These are phyloP conservation scores for Farysia itapuensis DNA, from an alignment of 1,284 basidiomycete genomes.

Conservation along the genomic window DNA sequence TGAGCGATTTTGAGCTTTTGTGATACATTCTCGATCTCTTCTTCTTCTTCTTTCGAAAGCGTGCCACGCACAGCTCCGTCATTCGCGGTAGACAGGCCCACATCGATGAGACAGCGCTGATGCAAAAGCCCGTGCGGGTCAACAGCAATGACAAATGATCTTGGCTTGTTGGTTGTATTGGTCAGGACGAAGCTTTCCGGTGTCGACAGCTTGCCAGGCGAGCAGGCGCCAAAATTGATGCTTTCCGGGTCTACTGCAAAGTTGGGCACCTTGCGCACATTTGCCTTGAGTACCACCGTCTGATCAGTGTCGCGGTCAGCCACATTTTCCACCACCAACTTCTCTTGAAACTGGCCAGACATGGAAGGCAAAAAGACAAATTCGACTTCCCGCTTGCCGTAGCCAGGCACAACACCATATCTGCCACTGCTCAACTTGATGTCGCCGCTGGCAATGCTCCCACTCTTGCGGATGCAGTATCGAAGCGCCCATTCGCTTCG, in stretches of 20 bases:
- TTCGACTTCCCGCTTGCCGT: constrained; percentile 63
- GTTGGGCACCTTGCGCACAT: constrained; percentile 62
- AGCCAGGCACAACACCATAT: constrained; percentile 64
- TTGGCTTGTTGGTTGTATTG: constrained; percentile 62
- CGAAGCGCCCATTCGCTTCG: constrained; percentile 62
- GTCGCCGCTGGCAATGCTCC: constrained; percentile 64
- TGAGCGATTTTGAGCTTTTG: constrained; percentile 65
- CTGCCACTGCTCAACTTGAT: constrained; percentile 63
- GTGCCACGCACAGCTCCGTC: constrained; percentile 59
- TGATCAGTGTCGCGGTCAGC: constrained; percentile 63
- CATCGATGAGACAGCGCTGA: constrained; percentile 33
- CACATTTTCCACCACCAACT: constrained; percentile 63
- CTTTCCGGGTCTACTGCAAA: constrained; percentile 61
- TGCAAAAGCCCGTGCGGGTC: constrained; percentile 44
- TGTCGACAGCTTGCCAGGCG: constrained; percentile 43
- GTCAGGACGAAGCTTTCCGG: constrained; percentile 60
- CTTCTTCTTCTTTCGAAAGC: constrained; percentile 63
- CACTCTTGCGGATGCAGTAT: constrained; percentile 64
- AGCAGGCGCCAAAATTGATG: constrained; percentile 59
- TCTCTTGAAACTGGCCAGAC: constrained; percentile 63
- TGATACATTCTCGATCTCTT: constrained; percentile 63
- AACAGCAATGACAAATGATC: constrained; percentile 62
- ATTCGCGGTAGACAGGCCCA: constrained; percentile 22
- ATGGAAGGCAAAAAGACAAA: constrained; percentile 61
- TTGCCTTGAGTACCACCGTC: constrained; percentile 63